Base-by-base conservation (phyloP, 306 rosid species). In the Prunus kanzakura region DNA sequence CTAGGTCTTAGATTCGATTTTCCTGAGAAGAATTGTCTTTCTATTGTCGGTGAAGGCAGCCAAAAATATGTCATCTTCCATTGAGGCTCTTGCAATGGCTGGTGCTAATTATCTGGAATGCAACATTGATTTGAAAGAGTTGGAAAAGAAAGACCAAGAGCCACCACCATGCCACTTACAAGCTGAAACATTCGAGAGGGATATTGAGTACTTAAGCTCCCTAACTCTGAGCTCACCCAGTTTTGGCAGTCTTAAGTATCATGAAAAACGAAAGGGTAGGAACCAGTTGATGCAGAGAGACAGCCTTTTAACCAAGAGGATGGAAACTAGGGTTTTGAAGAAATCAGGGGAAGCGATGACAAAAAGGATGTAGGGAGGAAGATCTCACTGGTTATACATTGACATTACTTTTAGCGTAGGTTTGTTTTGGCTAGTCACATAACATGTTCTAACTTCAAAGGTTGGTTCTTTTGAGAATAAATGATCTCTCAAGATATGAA, bases 21-120 rank as follows among this genome's bases (percentile, higher is more conserved):
- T 10, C 7, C 15, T 0, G 2, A 56, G 43, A 20, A 13, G 29
- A 14, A 1, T 61, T 20, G 14, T 20, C 35, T 15, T 15, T 30
- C 45, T 30, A 20, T 11, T 0, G 43, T 63, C 4, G 7, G 58
- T 4, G 2, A 52, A 52, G 22, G 23, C n/a, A 29, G 4, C 45
- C 15, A 13, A 4, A 63, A 18, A 16, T 35, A 35, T 63, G 67
- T 19, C 45, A 9, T 9, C 45, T 30, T 63, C 67, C 13, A 13
- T 30, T 3, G 67, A 63, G 14, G 67, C 67, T 29, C 67, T 63
- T 63, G 67, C 67, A 15, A 63, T 63, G 67, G 67, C 22, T 29
- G 67, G 46, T 29, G 43, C 20, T 30, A n/a, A 63, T 63, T 63
- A 16, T 6, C 19, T 61, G 8, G 2, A 63, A 30, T 25, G 10